These are phyloP conservation scores for Trypanosoma platydactyli DNA, from an alignment of 208 protist genomes.

Conservation along the genomic window DNA sequence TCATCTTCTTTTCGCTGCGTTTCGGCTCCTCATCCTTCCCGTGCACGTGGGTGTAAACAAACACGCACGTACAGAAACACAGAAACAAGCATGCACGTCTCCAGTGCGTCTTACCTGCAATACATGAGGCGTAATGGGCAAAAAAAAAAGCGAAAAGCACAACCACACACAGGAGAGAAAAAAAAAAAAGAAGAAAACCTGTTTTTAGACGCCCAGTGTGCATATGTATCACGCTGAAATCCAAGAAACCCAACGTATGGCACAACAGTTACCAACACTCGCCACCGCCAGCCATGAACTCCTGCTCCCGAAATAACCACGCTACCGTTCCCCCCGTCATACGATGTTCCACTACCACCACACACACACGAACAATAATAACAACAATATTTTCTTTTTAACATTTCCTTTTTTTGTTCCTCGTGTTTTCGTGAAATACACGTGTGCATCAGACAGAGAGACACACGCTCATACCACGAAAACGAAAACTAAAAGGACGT, in stretches of 20 bases:
- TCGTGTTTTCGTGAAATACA: conserved; percentile 4
- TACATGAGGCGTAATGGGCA: background rate
- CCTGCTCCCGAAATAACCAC: too few species aligned
- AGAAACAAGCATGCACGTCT: background rate
- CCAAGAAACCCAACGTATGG: too few species aligned
- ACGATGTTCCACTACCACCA: background rate
- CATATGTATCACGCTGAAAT: too few species aligned
- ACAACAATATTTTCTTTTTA: background rate
- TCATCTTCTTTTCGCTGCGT: conserved; percentile 12
- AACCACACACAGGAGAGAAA: too few species aligned
- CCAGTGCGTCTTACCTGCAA: background rate
- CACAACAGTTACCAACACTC: too few species aligned
- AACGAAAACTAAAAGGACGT: too few species aligned
- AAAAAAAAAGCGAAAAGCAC: background rate
- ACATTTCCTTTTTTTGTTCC: background rate
- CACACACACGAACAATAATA: background rate
- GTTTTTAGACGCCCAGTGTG: too few species aligned
- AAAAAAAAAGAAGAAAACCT: too few species aligned
- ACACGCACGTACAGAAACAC: conserved; percentile 5
- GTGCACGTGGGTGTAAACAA: conserved; percentile 1
- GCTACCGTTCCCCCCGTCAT: background rate
- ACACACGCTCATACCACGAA: too few species aligned
- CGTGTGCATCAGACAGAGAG: too few species aligned
- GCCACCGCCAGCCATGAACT: too few species aligned
- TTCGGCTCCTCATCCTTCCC: conserved; percentile 2